These are phyloP conservation scores for Gnomoniopsis smithogilvyi DNA, from an alignment of 2,329 filamentous ascomycete species.

Conservation along the genomic window DNA sequence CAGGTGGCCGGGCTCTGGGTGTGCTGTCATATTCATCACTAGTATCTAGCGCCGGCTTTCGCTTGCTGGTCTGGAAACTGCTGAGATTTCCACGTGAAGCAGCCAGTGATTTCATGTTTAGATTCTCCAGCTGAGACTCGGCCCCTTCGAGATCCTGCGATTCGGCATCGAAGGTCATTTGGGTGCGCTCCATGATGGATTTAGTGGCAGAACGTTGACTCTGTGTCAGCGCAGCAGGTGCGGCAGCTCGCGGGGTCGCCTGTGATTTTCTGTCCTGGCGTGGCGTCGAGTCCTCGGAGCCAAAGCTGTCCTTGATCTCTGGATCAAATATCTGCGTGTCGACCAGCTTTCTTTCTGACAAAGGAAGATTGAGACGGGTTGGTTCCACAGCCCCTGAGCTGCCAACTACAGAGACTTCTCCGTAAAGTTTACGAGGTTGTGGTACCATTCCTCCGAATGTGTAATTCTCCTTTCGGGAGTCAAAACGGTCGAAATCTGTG, in stretches of 20 bases:
- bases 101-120: conserved; percentile 39
- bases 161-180: conserved; percentile 47
- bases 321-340: conserved; percentile 36
- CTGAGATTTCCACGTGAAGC: conserved; percentile 15
- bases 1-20: conserved; percentile 39
- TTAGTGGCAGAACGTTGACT: conserved; percentile 27
- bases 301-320: conserved; percentile 45
- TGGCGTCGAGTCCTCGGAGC: conserved; percentile 38
- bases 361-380: conserved; percentile 45
- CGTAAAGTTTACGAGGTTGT: conserved; percentile 45
- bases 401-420: conserved; percentile 54
- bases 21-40: conserved; percentile 48
- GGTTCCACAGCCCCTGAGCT: conserved; percentile 50
- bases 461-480: conserved; percentile 77
- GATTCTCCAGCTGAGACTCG: conserved; percentile 40
- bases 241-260: conserved; percentile 19
- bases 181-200: conserved; percentile 48
- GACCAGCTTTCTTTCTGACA: conserved; percentile 29
- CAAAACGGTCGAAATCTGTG: conserved; percentile 47
- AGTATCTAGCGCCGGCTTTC: conserved; percentile 49
- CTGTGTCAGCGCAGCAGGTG: conserved; percentile 25
- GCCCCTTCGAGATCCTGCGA: conserved; percentile 55
- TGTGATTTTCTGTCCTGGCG: conserved; percentile 12
- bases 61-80: conserved; percentile 50
- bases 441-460: conserved; percentile 54